Evolutionary conservation across 2,329 filamentous ascomycete species (phyloP), one percentile per base, ranked within the genome.

Genomic region (Ambrosiella xylebori): DNA sequence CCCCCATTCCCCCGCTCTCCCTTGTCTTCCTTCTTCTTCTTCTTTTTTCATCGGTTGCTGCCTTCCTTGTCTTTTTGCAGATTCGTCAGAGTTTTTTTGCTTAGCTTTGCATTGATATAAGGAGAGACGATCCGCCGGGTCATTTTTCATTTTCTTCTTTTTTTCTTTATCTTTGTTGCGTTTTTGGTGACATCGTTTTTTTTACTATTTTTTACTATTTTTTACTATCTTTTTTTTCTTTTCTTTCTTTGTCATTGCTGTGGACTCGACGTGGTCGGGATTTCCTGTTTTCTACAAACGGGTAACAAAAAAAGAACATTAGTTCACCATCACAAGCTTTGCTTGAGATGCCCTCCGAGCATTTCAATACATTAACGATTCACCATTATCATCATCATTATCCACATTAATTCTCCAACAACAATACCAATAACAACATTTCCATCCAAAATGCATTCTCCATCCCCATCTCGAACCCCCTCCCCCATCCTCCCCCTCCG

Each of bases 111-210:
- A 36, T 53, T 53, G 36, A 54, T 56, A 56, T 56, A 56, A 56
- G 54, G 17, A 56, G 36, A 39, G 13, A 15, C 17, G 7, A 36
- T 35, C 35, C 38, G n/a, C 38, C 15, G 15, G 37, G n/a, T 35
- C 12, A 37, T 15, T 53, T 6, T 41, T 53, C 36, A n/a, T 38
- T 45, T 49, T 47, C 39, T 52, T 19, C 17, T 50, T 54, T 55
- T 56, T 39, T 11, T 47, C 27, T 53, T 38, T 55, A 38, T 40
- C 36, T 44, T 54, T 59, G 44, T 56, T 58, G 47, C 40, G 38
- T 11, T 51, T 8, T 56, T 49, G 11, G 53, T 47, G 17, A 36
- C 49, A 45, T 49, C 40, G n/a, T 44, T 39, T 35, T 27, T n/a
- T 56, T 41, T 9, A 7, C 27, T 41, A 27, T 27, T 5, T n/a